These are phyloP conservation scores for Carex myosuroides DNA, from an alignment of 176 grass and related monocot genomes.

Conservation along the genomic window DNA sequence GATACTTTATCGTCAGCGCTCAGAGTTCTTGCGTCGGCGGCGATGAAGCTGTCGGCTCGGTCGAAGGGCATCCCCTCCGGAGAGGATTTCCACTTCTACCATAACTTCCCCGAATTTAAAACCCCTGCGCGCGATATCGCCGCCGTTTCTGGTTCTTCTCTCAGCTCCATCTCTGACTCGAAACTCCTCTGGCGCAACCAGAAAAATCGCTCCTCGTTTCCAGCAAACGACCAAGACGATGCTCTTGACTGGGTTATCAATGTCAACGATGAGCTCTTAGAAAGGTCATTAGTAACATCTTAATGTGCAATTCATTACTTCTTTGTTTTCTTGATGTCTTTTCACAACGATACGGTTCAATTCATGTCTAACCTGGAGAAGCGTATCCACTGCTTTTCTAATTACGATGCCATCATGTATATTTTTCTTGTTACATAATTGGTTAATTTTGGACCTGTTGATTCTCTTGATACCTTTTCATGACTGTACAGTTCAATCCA, in stretches of 20 bases:
- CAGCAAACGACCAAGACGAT: conserved; percentile 51
- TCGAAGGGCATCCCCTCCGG: conserved; percentile 27
- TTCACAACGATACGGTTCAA: not conserved
- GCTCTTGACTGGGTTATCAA: conserved; percentile 54
- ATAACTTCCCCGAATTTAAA: conserved; percentile 77
- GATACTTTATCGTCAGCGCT: conserved; percentile 28
- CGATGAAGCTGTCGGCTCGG: conserved; percentile 32
- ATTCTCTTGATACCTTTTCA: not conserved
- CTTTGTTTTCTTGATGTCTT: not conserved
- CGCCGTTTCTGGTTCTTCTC: conserved; percentile 39
- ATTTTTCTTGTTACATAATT: not conserved
- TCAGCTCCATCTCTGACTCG: conserved; percentile 9
- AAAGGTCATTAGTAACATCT: conserved; percentile 16
- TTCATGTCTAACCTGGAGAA: not conserved
- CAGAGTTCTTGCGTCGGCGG: conserved; percentile 32
- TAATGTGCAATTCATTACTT: not conserved
- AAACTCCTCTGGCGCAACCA: conserved; percentile 29
- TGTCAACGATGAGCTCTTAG: conserved; percentile 63
- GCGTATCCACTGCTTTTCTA: not conserved
- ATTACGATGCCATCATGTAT: not conserved
- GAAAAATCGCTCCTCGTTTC: conserved; percentile 19
- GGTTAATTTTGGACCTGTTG: not conserved
- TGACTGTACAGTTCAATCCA: not conserved
- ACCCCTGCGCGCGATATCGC: conserved; percentile 36
- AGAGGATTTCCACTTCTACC: conserved; percentile 81